Base-by-base conservation (phyloP, 495 filamentous ascomycete species). In the Xylaria grammica region DNA sequence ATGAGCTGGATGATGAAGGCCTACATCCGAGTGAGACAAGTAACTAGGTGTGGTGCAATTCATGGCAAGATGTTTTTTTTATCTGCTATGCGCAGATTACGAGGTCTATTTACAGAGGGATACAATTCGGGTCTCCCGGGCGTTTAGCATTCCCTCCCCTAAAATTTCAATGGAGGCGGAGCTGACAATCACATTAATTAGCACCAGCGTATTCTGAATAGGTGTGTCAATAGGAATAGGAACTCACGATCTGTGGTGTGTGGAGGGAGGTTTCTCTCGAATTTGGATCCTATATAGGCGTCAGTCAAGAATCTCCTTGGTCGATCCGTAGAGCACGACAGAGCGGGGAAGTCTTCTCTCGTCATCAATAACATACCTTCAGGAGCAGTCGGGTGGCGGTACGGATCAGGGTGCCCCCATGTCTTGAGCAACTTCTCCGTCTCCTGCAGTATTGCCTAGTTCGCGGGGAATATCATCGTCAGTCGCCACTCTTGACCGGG, bases 351-450 rank as follows among this genome's bases (percentile, higher is more conserved):
- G 17, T 45, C 13, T 49, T 50, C 55, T 49, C 44, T 26, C 60
- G 20, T 48, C 29, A 51, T 15, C 13, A 11, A n/a, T 57, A n/a
- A 74, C 86, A 68, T 84, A 96, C 95, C 95, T 85, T 95, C 95
- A 19, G 95, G 95, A 13, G 95, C 94, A 19, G 92, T 94, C 8
- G 95, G 95, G 52, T 88, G 85, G 60, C 83, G 77, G 73, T 97
- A 98, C 30, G 94, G 93, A 74, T 99, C 95, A 3, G 95, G 95
- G 73, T 99, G 96, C 77, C 97, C 97, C 93, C 93, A 99, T 69
- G 86, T 91, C 69, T 97, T 87, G 65, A 99, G 77, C 58, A 97
- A 72, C 60, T 89, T 88, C 77, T 98, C 95, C 32, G 96, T 91
- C 76, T 97, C 92, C 65, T 88, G 85, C 49, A 98, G 79, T 52